Evolutionary conservation across 2,329 filamentous ascomycete genomes (phyloP).

Genomic region (Pseudocercospora eumusae): DNA sequence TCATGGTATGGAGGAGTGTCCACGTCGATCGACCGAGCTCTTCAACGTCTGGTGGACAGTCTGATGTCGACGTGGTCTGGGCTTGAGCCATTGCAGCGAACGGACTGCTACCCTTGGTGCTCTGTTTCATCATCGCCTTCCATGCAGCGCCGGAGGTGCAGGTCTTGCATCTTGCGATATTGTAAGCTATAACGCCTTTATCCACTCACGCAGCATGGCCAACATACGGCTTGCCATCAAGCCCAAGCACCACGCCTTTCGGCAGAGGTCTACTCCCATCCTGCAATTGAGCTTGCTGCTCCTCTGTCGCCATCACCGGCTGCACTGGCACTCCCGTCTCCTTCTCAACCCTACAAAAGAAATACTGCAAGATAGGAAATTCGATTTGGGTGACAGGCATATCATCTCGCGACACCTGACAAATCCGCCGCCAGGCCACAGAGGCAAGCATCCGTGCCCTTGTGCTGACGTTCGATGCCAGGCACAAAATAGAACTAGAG

Average conservation of each 20-base stretch:
- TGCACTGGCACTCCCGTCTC: slow-evolving; percentile 42
- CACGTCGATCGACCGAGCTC: slow-evolving; percentile 82
- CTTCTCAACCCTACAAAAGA: slow-evolving; percentile 42
- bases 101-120: slow-evolving; percentile 31
- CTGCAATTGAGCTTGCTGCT: slow-evolving; percentile 34
- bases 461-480: slow-evolving; percentile 18
- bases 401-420: slow-evolving; percentile 22
- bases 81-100: slow-evolving; percentile 41
- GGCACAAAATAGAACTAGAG: slow-evolving; percentile 7
- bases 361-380: slow-evolving; percentile 43
- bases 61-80: slow-evolving; percentile 41
- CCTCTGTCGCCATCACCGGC: slow-evolving; percentile 38
- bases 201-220: not conserved
- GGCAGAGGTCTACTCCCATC: slow-evolving; percentile 56
- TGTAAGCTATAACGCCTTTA: slow-evolving; percentile 6
- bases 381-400: slow-evolving; percentile 42
- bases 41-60: slow-evolving; percentile 91
- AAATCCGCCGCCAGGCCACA: slow-evolving; percentile 22
- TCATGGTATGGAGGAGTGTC: slow-evolving; percentile 90
- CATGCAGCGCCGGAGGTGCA: slow-evolving; percentile 66
- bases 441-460: slow-evolving; percentile 3
- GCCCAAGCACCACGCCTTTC: slow-evolving; percentile 72
- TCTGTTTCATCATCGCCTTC: slow-evolving; percentile 53
- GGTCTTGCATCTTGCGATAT: slow-evolving; percentile 62
- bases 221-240: slow-evolving; percentile 81